These are phyloP conservation scores for Pseudopithomyces maydicus DNA, from an alignment of 2,329 filamentous ascomycete genomes.

Conservation along the genomic window DNA sequence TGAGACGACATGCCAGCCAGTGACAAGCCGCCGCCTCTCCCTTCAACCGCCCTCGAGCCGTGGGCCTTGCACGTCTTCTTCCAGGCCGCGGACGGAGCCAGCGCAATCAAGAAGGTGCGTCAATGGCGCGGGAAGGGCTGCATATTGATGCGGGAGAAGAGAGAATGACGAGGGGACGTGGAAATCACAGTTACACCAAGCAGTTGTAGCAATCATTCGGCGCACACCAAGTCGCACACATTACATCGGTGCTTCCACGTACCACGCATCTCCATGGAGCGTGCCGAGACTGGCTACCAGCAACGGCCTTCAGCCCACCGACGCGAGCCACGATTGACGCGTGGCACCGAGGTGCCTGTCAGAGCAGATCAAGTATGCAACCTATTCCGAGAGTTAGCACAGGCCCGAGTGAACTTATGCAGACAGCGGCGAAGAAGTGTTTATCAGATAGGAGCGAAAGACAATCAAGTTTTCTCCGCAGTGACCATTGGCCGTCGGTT, in stretches of 20 bases:
- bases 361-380: constrained; percentile 3
- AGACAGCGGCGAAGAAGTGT: neutral
- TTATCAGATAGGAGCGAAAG: constrained; percentile 52
- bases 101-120: constrained; percentile 18
- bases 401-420: neutral
- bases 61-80: constrained; percentile 15
- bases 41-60: constrained; percentile 26
- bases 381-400: constrained; percentile 15
- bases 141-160: constrained; percentile 24
- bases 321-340: constrained; percentile 18
- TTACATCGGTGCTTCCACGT: constrained; percentile 10
- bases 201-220: constrained; percentile 20
- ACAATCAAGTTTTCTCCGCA: constrained; percentile 49
- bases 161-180: constrained; percentile 15
- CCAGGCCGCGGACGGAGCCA: constrained; percentile 17
- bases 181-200: constrained; percentile 29
- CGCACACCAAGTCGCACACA: constrained; percentile 12
- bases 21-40: constrained; percentile 23
- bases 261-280: constrained; percentile 3
- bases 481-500: constrained; percentile 45
- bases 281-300: neutral
- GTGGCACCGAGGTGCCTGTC: constrained; percentile 7
- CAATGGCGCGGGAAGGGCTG: constrained; percentile 17
- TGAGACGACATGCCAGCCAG: constrained; percentile 22
- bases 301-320: neutral